These are phyloP conservation scores for Geotrichum bryndzae DNA, from an alignment of 1,139 yeast species.

Conservation along the genomic window DNA sequence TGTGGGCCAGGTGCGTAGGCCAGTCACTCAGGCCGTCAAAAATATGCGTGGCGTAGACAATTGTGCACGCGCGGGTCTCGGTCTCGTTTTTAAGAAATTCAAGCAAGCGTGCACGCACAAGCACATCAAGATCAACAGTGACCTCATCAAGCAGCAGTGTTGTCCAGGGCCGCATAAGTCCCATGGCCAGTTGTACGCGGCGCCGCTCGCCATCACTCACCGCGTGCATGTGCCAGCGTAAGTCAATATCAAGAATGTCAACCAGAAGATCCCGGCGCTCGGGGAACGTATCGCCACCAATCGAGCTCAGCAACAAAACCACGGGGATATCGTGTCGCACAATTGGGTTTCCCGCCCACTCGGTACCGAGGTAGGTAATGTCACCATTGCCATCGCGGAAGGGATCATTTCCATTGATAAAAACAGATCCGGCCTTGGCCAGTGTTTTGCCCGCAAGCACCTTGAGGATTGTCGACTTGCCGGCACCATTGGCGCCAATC, in stretches of 20 bases:
- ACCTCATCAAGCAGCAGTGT: slow-evolving; percentile 84
- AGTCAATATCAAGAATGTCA: slow-evolving; percentile 73
- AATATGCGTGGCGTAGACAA: slow-evolving; percentile 86
- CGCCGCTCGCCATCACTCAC: slow-evolving; percentile 94
- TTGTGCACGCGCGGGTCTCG: slow-evolving; percentile 55
- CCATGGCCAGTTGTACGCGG: slow-evolving; percentile 91
- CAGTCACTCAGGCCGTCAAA: slow-evolving; percentile 88
- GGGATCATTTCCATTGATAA: slow-evolving; percentile 79
- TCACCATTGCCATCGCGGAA: slow-evolving; percentile 58
- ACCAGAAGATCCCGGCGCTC: slow-evolving; percentile 74
- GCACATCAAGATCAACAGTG: slow-evolving; percentile 90
- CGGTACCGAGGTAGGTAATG: slow-evolving; percentile 91
- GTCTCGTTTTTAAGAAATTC: slow-evolving; percentile 69
- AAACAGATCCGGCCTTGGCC: slow-evolving; percentile 59
- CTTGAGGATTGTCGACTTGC: slow-evolving; percentile 80
- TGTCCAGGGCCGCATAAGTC: slow-evolving; percentile 84
- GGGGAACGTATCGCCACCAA: slow-evolving; percentile 71
- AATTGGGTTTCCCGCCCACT: slow-evolving; percentile 91
- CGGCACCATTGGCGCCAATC: slow-evolving; percentile 96
- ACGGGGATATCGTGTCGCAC: slow-evolving; percentile 90
- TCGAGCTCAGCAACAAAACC: slow-evolving; percentile 63
- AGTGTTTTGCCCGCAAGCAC: slow-evolving; percentile 88
- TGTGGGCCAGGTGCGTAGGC: slow-evolving; percentile 83
- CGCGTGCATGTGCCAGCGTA: slow-evolving; percentile 85
- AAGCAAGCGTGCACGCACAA: slow-evolving; percentile 72